phyloP scores from a whole-genome alignment of 148 eudicot genomes.

The Euryodendron excelsum region DNA sequence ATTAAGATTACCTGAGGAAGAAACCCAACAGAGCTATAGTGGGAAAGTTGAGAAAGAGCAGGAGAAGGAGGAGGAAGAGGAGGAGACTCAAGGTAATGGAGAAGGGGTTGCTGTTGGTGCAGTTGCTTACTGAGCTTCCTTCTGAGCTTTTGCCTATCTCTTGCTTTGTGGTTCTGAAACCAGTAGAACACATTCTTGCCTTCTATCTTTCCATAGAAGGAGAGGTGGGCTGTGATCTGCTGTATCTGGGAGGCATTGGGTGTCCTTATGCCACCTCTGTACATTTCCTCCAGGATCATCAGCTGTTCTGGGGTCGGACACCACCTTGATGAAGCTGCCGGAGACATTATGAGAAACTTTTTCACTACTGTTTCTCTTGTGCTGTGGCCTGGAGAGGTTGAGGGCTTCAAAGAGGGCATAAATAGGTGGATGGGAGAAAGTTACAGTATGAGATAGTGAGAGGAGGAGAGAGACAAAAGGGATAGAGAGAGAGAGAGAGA shows the following conservation, averaged over 20 bases:
- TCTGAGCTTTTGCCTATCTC: conserved; percentile 74
- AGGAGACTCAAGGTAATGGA: too few species aligned
- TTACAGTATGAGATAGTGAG: not conserved
- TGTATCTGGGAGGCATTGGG: conserved; percentile 85
- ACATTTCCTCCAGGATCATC: conserved; percentile 83
- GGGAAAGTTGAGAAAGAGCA: not conserved
- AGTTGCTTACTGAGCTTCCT: conserved; percentile 35
- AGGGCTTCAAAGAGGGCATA: not conserved
- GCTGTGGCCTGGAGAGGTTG: not conserved
- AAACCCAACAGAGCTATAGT: not conserved
- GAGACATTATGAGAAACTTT: too few species aligned
- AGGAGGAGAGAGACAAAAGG: conserved; percentile 12
- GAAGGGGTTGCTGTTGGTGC: not conserved
- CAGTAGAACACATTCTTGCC: conserved; percentile 92
- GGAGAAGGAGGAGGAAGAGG: too few species aligned
- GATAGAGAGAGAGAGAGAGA: conserved; percentile 3
- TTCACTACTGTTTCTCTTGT: not conserved
- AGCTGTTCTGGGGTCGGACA: conserved; percentile 88
- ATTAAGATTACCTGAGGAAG: conserved; percentile 11
- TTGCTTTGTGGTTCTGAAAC: conserved; percentile 95
- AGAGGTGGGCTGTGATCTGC: conserved; percentile 72
- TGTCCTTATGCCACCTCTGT: conserved; percentile 64
- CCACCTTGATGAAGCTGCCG: conserved; percentile 68
- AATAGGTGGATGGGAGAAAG: not conserved
- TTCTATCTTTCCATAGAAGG: conserved; percentile 72